Evolutionary conservation across 352 stramenopile genomes (phyloP), one percentile per base, ranked within the genome.

Genomic region (Phytophthora idaei): DNA sequence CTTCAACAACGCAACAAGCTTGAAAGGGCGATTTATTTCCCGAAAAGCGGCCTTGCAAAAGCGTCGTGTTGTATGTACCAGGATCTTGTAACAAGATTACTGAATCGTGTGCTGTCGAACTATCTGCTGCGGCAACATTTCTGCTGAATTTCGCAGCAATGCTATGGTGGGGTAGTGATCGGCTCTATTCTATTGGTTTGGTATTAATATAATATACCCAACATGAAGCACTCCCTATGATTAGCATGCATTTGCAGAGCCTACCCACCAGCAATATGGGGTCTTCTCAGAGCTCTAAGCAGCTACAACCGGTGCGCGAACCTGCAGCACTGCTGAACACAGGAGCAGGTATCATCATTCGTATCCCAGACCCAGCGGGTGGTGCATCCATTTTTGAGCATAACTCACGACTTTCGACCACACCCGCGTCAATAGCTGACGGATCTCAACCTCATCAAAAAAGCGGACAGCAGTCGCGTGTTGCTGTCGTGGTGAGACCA

Each of bases 301-400:
- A 65, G 29, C 71, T 72, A 3, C 63, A 76, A 34, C 64, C 77
- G 1, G 27, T 56, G 4, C 69, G 49, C 12, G 75, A 80, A 39
- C 80, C 84, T 21, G n/a, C 61, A 8, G 69, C 67, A 17, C 57
- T 91, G 12, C 46, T 90, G 14, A 59, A 70, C 61, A 93, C 77
- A 0, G 62, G 76, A 2, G 60, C 63, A 17, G 82, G 82, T 0
- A 55, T 90, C n/a, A 89, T 93, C 47, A 57, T 90, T 39, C 77
- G 81, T 5, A 52, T 81, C 1, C 39, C 63, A 4, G 71, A 83
- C 28, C 14, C 50, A 25, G 8, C 14, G 11, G 75, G 36, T 28
- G 75, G 75, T 10, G 31, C 51, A 27, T 74, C 71, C 3, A 58
- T 32, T 7, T 93, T 86, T 39, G 59, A 84, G 5, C 80, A 90